Conservation (phyloP, 805 yeast genomes). For the Lipomyces yamadae region DNA sequence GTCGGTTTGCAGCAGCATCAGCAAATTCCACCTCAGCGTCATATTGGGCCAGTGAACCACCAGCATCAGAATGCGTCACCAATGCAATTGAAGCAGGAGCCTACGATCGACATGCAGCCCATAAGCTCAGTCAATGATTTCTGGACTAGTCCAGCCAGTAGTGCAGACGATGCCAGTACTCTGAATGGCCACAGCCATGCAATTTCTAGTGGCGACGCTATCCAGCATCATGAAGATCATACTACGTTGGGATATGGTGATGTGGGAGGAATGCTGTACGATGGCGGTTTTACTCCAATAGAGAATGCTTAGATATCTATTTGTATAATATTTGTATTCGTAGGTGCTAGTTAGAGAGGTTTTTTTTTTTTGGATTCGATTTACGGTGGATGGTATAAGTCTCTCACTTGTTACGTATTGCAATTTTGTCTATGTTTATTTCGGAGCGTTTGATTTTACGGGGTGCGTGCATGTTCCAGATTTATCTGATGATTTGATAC, state of each 20-base stretch:
- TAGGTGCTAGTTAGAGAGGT: background rate
- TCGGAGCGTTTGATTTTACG: background rate
- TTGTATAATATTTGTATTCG: background rate
- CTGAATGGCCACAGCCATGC: conserved; percentile 3
- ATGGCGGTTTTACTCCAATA: conserved; percentile 13
- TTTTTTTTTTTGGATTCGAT: too few relatives aligned
- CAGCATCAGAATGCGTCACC: conserved; percentile 5
- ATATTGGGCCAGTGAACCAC: background rate
- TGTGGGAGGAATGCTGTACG: conserved; percentile 7
- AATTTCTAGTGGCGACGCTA: background rate
- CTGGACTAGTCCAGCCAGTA: conserved; percentile 28
- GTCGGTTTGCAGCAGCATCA: background rate
- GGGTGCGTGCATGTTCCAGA: background rate
- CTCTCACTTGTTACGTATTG: too few relatives aligned
- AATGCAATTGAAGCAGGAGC: conserved; percentile 10
- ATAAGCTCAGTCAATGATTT: conserved; percentile 8
- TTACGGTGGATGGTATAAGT: background rate
- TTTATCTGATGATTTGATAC: background rate
- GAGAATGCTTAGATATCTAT: conserved; percentile 6
- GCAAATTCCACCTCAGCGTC: background rate
- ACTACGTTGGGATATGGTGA: conserved; percentile 9
- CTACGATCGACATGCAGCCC: conserved; percentile 8
- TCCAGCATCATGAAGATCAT: conserved; percentile 12
- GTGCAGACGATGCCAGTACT: conserved; percentile 15
- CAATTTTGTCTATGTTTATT: background rate